A percentile compares a stretch with the other conserved stretches of the same genome.
Conservation (phyloP, 2,329 filamentous ascomycete species). For the Colletotrichum sp. region DNA sequence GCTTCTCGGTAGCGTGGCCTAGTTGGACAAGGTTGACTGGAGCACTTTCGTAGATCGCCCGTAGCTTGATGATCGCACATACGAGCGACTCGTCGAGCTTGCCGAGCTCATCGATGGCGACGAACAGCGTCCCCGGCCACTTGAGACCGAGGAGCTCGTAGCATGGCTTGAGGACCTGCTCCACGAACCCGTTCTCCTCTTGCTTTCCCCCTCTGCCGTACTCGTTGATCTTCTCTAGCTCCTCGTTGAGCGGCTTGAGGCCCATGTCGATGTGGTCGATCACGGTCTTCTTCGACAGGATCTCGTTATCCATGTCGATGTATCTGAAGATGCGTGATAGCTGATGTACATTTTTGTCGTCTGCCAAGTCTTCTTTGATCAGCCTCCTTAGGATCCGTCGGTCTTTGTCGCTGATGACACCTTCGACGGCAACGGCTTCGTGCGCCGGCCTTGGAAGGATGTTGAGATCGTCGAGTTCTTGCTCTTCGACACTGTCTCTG, state of each 20-base stretch:
- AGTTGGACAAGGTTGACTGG: neutral
- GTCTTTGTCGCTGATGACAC: neutral
- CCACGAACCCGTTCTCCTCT: neutral
- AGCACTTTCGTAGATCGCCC: neutral
- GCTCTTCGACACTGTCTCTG: neutral
- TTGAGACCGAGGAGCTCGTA: neutral
- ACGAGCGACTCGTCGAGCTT: neutral
- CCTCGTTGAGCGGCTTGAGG: neutral
- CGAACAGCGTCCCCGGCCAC: neutral
- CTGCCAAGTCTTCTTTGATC: neutral
- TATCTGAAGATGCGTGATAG: neutral
- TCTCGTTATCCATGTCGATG: neutral
- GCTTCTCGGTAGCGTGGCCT: neutral
- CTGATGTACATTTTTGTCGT: neutral
- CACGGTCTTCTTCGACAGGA: neutral
- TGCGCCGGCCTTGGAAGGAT: neutral
- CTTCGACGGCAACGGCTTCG: neutral
- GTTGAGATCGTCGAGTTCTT: neutral
- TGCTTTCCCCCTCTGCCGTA: neutral
- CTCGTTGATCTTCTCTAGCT: neutral
- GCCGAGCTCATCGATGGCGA: neutral
- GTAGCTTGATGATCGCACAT: neutral
- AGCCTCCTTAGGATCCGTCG: neutral
- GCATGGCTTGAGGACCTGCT: neutral
- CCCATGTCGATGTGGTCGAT: neutral